phyloP scores from a whole-genome alignment of 345 rosid species.

The Eucalyptus albens region DNA sequence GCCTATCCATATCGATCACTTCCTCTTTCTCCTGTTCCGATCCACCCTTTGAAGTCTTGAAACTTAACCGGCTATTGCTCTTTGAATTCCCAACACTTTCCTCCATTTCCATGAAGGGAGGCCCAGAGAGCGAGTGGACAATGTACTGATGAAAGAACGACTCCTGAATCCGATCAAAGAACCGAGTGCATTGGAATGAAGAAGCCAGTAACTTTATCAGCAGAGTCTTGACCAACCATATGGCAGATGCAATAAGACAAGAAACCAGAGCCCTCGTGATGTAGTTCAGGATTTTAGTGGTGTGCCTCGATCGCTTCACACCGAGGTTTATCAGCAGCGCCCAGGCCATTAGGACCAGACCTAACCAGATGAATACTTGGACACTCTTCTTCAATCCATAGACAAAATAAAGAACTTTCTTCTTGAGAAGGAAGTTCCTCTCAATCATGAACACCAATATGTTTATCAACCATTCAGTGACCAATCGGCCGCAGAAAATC shows the following conservation, averaged over 20 bases:
- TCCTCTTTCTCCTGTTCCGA: conserved; percentile 16
- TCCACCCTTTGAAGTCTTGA: conserved; percentile 2
- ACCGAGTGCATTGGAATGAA: conserved; percentile 37
- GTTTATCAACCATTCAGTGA: conserved; percentile 34
- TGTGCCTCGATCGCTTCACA: conserved; percentile 14
- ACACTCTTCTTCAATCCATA: conserved; percentile 40
- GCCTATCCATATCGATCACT: conserved; percentile 21
- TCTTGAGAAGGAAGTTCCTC: conserved; percentile 42
- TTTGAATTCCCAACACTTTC: conserved; percentile 6
- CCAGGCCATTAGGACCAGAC: conserved; percentile 44
- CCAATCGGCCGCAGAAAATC: conserved; percentile 35
- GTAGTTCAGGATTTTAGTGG: conserved; percentile 17
- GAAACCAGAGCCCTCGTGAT: conserved; percentile 31
- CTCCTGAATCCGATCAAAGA: conserved; percentile 61
- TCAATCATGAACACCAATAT: conserved; percentile 37
- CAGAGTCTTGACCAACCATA: conserved; percentile 41
- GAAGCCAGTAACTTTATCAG: conserved; percentile 42
- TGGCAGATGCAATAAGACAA: conserved; percentile 27
- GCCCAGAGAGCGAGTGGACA: conserved; percentile 40
- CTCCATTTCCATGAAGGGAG: conserved; percentile 40
- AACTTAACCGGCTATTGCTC: conserved; percentile 28
- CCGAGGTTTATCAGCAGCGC: conserved; percentile 29
- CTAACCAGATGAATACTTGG: conserved; percentile 32
- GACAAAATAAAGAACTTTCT: conserved; percentile 55
- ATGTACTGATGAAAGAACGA: conserved; percentile 52